phyloP scores from a whole-genome alignment of 2,329 filamentous ascomycete genomes.

The Verticillium tricorpus region DNA sequence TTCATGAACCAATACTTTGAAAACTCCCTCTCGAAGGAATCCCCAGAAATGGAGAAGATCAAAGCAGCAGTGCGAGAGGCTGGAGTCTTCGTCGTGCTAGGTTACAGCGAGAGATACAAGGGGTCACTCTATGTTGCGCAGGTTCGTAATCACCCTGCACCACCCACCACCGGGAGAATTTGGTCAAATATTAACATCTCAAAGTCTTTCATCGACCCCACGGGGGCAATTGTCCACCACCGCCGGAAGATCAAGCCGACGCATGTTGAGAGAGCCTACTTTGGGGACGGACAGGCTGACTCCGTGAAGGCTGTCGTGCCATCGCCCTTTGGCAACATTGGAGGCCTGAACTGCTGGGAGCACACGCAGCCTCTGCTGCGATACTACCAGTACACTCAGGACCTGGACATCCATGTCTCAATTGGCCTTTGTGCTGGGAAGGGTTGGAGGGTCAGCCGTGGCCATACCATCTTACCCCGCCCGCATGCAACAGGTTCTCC shows the following conservation, averaged over 20 bases:
- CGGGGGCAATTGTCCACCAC: constrained; percentile 39
- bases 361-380: constrained; percentile 24
- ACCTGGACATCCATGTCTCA: neutral
- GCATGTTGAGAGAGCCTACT: constrained; percentile 42
- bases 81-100: constrained; percentile 38
- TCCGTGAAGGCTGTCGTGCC: constrained; percentile 47
- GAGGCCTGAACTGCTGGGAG: constrained; percentile 54
- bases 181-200: too few species aligned
- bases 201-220: constrained; percentile 42
- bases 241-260: constrained; percentile 48
- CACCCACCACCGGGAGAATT: too few species aligned
- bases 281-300: constrained; percentile 52
- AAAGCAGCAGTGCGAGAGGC: constrained; percentile 38
- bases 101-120: constrained; percentile 42
- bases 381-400: constrained; percentile 18
- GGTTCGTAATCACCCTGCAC: too few species aligned
- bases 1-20: constrained; percentile 40
- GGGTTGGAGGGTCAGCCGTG: constrained; percentile 26
- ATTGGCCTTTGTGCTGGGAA: constrained; percentile 18
- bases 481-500: constrained; percentile 29
- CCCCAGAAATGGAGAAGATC: constrained; percentile 36
- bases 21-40: constrained; percentile 34
- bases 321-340: constrained; percentile 43
- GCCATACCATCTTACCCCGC: constrained; percentile 29
- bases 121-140: constrained; percentile 43